phyloP scores from a whole-genome alignment of 805 yeast species.

The Starmerella davenportii region DNA sequence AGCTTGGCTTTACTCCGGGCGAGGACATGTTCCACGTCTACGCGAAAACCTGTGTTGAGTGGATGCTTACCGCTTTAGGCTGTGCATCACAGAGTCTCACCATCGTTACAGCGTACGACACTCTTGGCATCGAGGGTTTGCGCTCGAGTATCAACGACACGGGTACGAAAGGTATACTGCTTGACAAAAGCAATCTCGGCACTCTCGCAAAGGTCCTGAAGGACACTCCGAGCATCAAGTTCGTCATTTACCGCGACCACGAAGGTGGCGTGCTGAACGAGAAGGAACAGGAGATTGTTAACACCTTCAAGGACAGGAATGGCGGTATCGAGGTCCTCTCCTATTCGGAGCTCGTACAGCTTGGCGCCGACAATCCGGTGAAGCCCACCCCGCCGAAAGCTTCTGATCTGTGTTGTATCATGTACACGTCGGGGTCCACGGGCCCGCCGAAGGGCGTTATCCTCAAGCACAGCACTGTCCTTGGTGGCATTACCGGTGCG shows the following conservation, averaged over 20 bases:
- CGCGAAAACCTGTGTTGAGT: constrained; percentile 71
- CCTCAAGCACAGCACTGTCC: constrained; percentile 43
- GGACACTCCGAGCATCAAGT: constrained; percentile 38
- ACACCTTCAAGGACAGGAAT: constrained; percentile 57
- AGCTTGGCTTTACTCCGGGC: constrained; percentile 53
- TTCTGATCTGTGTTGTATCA: constrained; percentile 50
- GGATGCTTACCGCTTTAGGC: constrained; percentile 81
- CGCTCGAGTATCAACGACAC: constrained; percentile 76
- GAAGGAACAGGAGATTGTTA: constrained; percentile 32
- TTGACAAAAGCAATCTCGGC: constrained; percentile 57
- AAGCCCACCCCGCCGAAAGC: constrained; percentile 32
- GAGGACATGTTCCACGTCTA: constrained; percentile 58
- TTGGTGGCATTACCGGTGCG: constrained; percentile 80
- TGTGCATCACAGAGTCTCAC: constrained; percentile 65
- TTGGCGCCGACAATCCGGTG: constrained; percentile 40
- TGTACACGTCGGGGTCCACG: constrained; percentile 79
- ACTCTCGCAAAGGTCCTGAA: constrained; percentile 56
- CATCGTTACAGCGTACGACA: constrained; percentile 71
- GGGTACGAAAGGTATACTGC: constrained; percentile 56
- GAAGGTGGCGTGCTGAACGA: constrained; percentile 34
- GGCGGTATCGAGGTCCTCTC: constrained; percentile 37
- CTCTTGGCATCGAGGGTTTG: constrained; percentile 26
- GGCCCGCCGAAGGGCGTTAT: constrained; percentile 78
- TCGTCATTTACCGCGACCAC: constrained; percentile 49
- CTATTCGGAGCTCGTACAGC: constrained; percentile 41